Evolutionary conservation across 2,329 filamentous ascomycete genomes (phyloP), one percentile per base, ranked within the genome.

Genomic region (Phaeomoniella chlamydospora): DNA sequence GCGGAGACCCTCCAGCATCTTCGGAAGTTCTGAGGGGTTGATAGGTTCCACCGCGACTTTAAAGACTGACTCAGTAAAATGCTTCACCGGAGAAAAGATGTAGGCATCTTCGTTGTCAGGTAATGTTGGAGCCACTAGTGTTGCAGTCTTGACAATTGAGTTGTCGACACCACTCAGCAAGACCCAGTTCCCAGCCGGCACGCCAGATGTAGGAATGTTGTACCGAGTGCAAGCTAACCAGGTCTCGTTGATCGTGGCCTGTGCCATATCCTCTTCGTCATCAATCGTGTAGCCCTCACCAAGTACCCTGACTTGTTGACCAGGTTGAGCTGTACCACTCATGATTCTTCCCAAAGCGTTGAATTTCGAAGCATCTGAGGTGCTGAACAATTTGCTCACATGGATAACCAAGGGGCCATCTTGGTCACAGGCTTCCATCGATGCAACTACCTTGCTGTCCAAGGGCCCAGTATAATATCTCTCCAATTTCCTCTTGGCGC

Each of bases 1-100:
- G 35, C 90, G 78, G 34, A 98, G 69, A 38, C 90, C 90, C 54
- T 98, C 90, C 45, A 98, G 70, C 90, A 98, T 98, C 64, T 98
- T 98, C 9, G 90, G 90, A 18, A 98, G 67, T 58, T 98, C 90
- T 0, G 88, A 96, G 2, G 90, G 90, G 55, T 96, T 98, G 57
- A 98, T 90, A 1, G 90, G 90, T 61, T 98, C 90, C 5, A 98
- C 88, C 0, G 90, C 90, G 19, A 98, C 81, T 63, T 98, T 98
- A 59, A 98, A 81, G 1, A 98, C 87, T 1, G 88, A 94, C 55
- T 98, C 85, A 18, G 90, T 96, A 59, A 96, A 93, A 61, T 98
- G 90, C 5, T 77, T 76, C 41, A 98, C 72, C 0, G 90, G 88
- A 44, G 77, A 80, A 71, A 98, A 96, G 50, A 98, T 93, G 57